Conservation (phyloP, 192 early-diverging fungal species). For the Podila epicladia region DNA sequence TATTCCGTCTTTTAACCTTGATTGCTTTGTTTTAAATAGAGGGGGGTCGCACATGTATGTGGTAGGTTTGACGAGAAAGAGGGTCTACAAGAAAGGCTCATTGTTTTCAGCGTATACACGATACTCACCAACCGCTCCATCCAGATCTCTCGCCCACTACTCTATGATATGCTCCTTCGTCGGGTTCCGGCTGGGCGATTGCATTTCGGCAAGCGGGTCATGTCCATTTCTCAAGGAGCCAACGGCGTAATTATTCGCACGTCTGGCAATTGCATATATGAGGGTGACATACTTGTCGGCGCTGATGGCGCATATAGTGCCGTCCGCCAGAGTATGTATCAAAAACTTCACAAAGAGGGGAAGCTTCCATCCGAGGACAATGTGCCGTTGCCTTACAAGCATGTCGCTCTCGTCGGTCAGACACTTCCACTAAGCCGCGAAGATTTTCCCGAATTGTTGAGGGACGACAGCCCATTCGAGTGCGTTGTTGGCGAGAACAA, state of each 20-base stretch:
- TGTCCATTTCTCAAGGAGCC: neutral
- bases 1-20: no score
- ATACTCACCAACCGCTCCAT: no score
- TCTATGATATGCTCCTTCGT: neutral
- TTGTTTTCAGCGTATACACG: no score
- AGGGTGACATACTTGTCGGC: neutral
- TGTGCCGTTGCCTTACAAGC: neutral
- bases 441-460: neutral
- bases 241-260: neutral
- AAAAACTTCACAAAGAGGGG: neutral
- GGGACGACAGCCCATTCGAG: constrained; percentile 1
- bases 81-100: no score
- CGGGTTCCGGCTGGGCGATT: neutral
- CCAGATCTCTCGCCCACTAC: neutral
- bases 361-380: neutral
- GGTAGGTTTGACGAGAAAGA: neutral
- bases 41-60: constrained; percentile 1
- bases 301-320: constrained; percentile 11
- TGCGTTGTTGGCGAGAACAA: neutral
- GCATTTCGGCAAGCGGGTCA: constrained; percentile 1
- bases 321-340: neutral
- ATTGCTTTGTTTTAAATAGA: neutral
- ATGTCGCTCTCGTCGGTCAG: neutral
- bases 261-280: neutral
- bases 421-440: neutral